phyloP scores from a whole-genome alignment of 1,139 yeast species.

The Tardiomyces blankii region DNA sequence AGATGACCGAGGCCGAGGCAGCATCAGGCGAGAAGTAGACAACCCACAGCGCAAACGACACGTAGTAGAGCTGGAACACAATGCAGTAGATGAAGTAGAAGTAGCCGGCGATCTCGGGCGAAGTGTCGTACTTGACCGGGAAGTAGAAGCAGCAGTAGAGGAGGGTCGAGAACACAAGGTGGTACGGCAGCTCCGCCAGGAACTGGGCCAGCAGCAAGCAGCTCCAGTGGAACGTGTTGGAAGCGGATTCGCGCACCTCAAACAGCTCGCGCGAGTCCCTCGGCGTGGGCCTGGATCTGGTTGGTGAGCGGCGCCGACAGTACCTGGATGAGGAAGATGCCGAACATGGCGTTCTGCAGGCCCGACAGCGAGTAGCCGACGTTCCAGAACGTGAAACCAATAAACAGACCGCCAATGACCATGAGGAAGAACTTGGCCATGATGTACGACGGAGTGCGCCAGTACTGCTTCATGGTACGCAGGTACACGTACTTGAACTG shows the following conservation, averaged over 20 bases:
- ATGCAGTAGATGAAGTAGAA: conserved; percentile 34
- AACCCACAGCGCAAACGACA: conserved; percentile 36
- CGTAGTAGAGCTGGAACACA: conserved; percentile 35
- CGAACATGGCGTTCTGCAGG: conserved; percentile 25
- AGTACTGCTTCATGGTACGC: conserved; percentile 30
- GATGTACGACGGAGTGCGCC: conserved; percentile 37
- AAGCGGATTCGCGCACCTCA: conserved; percentile 51
- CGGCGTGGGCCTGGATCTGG: conserved; percentile 40
- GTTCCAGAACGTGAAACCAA: conserved; percentile 40
- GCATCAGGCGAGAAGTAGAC: conserved; percentile 37
- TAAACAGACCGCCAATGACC: conserved; percentile 38
- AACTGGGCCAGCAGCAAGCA: conserved; percentile 31
- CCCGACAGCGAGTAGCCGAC: conserved; percentile 23
- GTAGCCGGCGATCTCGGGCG: conserved; percentile 33
- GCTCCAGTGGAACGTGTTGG: conserved; percentile 55
- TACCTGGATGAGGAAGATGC: conserved; percentile 44
- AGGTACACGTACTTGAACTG: conserved; percentile 29
- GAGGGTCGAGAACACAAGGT: conserved; percentile 24
- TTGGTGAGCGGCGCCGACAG: conserved; percentile 45
- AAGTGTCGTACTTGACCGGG: conserved; percentile 31
- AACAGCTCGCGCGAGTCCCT: conserved; percentile 37
- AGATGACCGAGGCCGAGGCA: conserved; percentile 38
- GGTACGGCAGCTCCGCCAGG: conserved; percentile 32
- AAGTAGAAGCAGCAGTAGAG: conserved; percentile 27
- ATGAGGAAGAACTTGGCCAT: conserved; percentile 35